Evolutionary conservation across 2,329 filamentous ascomycete species (phyloP), one percentile per base, ranked within the genome.

Genomic region (Pseudocercospora fuligena): DNA sequence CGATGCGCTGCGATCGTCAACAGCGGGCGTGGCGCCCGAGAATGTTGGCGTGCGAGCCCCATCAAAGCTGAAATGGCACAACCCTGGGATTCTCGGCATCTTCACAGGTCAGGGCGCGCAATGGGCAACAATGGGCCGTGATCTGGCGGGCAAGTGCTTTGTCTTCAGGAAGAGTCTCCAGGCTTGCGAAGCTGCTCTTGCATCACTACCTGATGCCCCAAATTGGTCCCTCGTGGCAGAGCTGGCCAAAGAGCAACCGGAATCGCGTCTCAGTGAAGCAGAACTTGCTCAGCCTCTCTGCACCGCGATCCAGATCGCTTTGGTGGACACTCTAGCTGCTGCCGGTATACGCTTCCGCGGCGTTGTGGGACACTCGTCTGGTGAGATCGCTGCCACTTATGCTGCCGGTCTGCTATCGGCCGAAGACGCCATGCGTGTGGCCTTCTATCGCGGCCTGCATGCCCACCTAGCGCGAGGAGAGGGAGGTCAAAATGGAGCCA

Each of bases 271-370:
- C 25, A 11, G 47, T 23, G 67, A 76, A 53, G 73, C 78, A 8
- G 73, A 72, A 29, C 68, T 86, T 19, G 80, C 83, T 0, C 86
- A 88, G 68, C 84, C 86, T 0, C 72, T 87, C 0, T 87, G 83
- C 60, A 87, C 86, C 0, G 85, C 86, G 0, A 49, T 89, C 1
- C 87, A 88, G 69, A 79, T 88, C 1, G 84, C 78, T 0, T 70
- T 86, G 1, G 76, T 83, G 0, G 78, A 84, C 21, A 70, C 81
- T 0, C 75, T 85, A 1, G 27, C 16, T 4, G 56, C 66, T 19
- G 72, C 69, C 49, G 69, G 69, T 16, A 66, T 78, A 16, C 7
- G 12, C 6, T 73, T 77, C 16, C 31, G 49, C 12, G 68, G 66
- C 19, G 75, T 78, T 1, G 69, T 75, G 16, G 77, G 77, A 11